These are phyloP conservation scores for Onygenales sp. DNA, from an alignment of 2,329 filamentous ascomycete species.

Conservation along the genomic window DNA sequence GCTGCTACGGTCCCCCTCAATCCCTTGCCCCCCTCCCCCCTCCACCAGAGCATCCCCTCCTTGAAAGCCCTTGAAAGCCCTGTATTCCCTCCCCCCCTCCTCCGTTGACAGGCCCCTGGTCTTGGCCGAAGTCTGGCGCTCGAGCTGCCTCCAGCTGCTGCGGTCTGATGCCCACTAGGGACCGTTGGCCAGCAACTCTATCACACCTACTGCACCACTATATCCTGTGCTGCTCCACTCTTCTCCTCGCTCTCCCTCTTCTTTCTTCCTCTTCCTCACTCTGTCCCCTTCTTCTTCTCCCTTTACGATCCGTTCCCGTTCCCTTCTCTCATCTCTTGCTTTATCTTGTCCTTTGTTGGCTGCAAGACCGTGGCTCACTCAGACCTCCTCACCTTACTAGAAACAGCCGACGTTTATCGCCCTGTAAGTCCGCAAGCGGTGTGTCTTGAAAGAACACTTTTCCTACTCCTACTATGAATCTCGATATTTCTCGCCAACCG, in stretches of 20 bases:
- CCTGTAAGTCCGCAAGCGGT: conserved; percentile 29
- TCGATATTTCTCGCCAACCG: background rate
- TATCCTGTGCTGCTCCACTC: background rate
- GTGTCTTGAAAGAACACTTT: background rate
- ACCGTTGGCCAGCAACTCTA: conserved; percentile 6
- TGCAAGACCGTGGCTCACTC: conserved; percentile 13
- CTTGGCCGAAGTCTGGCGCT: conserved; percentile 5
- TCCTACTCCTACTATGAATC: background rate
- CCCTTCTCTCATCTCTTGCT: background rate
- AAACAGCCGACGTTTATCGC: conserved; percentile 38
- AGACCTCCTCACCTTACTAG: conserved; percentile 12
- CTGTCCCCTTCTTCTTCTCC: conserved; percentile 1
- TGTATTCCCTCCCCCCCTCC: background rate
- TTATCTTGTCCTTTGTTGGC: background rate
- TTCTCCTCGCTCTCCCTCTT: background rate
- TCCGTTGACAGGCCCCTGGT: conserved; percentile 3
- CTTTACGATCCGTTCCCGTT: background rate
- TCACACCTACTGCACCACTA: conserved; percentile 5
- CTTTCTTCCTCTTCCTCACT: conserved; percentile 4
- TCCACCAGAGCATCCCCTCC: conserved; percentile 8
- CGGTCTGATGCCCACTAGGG: background rate
- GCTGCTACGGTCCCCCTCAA: background rate
- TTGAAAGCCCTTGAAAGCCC: conserved; percentile 4
- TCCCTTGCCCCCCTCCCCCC: background rate
- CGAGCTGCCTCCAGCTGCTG: background rate